Conservation (phyloP, 2,329 filamentous ascomycete species). For the Trichoderma simmonsii region DNA sequence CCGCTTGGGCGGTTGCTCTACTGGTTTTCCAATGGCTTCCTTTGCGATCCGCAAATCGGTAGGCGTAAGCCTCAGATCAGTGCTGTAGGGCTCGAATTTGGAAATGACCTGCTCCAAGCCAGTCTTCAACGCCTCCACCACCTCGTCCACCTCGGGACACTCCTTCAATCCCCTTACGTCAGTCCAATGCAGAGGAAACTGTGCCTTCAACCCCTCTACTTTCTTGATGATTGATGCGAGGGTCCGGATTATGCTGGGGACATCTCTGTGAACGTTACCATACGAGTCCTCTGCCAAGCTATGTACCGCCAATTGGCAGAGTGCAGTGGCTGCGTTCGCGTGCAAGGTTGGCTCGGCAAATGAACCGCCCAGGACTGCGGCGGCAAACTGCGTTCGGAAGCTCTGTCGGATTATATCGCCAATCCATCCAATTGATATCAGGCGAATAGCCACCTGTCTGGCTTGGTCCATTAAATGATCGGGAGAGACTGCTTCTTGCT, state of each 20-base stretch:
- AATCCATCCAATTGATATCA: slow-evolving; percentile 50
- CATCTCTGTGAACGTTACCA: slow-evolving; percentile 80
- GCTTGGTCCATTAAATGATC: slow-evolving; percentile 49
- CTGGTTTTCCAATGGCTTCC: slow-evolving; percentile 51
- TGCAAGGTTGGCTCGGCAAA: slow-evolving; percentile 67
- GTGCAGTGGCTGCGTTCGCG: slow-evolving; percentile 66
- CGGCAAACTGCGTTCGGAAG: slow-evolving; percentile 62
- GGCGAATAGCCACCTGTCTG: slow-evolving; percentile 43
- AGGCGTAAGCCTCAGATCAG: slow-evolving; percentile 65
- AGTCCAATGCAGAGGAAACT: slow-evolving; percentile 70
- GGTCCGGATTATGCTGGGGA: slow-evolving; percentile 69
- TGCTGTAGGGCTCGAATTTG: slow-evolving; percentile 72
- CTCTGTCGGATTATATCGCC: slow-evolving; percentile 69
- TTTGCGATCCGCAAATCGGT: slow-evolving; percentile 72
- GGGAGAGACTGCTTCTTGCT: slow-evolving; percentile 51
- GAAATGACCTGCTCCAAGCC: slow-evolving; percentile 64
- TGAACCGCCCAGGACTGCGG: slow-evolving; percentile 70
- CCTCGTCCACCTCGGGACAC: slow-evolving; percentile 65
- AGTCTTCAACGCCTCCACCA: slow-evolving; percentile 62
- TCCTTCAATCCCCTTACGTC: slow-evolving; percentile 60
- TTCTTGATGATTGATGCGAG: slow-evolving; percentile 67
- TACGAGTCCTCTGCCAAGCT: slow-evolving; percentile 78
- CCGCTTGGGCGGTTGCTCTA: slow-evolving; percentile 20
- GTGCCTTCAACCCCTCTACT: slow-evolving; percentile 63
- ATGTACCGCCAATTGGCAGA: slow-evolving; percentile 66